These are phyloP conservation scores for Kokia cookei DNA, from an alignment of 441 rosid genomes.

Conservation along the genomic window DNA sequence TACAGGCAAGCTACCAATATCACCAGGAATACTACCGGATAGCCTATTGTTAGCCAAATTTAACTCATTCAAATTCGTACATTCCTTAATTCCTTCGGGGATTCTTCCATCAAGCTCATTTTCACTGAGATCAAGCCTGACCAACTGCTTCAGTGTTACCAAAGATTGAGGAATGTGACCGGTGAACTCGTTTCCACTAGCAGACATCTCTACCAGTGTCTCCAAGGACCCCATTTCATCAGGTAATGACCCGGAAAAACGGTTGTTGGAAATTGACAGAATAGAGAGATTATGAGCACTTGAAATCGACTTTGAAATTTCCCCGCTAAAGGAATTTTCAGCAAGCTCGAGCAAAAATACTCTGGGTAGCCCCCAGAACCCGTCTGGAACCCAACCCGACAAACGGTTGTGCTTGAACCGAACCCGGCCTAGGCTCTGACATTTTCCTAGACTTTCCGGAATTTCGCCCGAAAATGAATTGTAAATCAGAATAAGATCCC, in stretches of 20 bases:
- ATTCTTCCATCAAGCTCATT: constrained; percentile 48
- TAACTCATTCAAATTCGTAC: constrained; percentile 53
- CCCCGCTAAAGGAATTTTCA: constrained; percentile 42
- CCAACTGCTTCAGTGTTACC: constrained; percentile 37
- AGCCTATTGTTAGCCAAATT: constrained; percentile 42
- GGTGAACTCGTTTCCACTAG: constrained; percentile 24
- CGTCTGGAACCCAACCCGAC: constrained; percentile 40
- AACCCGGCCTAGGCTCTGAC: constrained; percentile 48
- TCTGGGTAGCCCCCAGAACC: constrained; percentile 53
- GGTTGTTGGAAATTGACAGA: constrained; percentile 39
- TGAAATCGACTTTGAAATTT: constrained; percentile 23
- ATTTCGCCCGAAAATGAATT: constrained; percentile 48
- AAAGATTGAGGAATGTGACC: constrained; percentile 38
- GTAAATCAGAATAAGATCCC: constrained; percentile 39
- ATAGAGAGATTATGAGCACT: constrained; percentile 46
- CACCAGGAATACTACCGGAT: constrained; percentile 46
- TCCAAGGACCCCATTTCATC: constrained; percentile 39
- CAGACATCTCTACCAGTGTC: constrained; percentile 39
- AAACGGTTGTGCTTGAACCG: constrained; percentile 43
- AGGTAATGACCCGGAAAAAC: constrained; percentile 44
- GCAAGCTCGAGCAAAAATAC: constrained; percentile 43
- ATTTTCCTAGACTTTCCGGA: constrained; percentile 36
- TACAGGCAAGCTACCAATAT: constrained; percentile 45
- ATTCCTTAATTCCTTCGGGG: constrained; percentile 30
- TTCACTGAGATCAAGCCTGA: constrained; percentile 45